Percentiles rank a stretch among this genome's conserved stretches.
phyloP scores from a whole-genome alignment of 1,139 yeast genomes.

The Candida sanyaensis region DNA sequence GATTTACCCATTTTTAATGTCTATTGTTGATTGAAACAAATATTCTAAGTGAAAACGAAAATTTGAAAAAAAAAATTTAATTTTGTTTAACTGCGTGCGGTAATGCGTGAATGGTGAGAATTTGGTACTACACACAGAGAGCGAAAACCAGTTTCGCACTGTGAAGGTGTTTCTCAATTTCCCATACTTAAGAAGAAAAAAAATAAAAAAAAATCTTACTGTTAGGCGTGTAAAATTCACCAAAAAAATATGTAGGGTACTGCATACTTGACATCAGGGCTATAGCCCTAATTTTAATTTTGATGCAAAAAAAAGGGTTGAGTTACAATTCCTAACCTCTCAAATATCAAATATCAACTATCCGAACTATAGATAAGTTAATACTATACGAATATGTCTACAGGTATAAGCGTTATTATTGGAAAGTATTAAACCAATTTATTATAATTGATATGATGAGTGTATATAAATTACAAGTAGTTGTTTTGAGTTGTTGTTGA shows the following conservation, averaged over 20 bases:
- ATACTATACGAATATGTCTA: background rate
- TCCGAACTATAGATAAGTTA: too few species aligned
- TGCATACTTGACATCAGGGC: constrained; percentile 12
- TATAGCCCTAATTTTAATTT: constrained; percentile 15
- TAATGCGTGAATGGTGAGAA: background rate
- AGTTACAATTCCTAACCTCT: background rate
- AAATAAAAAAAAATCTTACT: too few species aligned
- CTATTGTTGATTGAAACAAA: constrained; percentile 7
- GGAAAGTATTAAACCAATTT: constrained; percentile 10
- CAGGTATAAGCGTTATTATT: background rate
- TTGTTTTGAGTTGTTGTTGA: background rate
- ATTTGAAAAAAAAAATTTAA: constrained; percentile 5
- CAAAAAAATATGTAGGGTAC: background rate
- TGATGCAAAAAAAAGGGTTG: background rate
- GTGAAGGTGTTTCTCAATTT: too few species aligned
- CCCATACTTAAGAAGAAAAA: too few species aligned
- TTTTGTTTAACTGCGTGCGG: constrained; percentile 4
- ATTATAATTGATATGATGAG: constrained; percentile 3
- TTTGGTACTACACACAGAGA: background rate
- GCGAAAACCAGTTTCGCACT: background rate
- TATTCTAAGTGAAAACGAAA: background rate
- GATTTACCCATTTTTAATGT: constrained; percentile 72
- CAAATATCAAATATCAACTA: too few species aligned
- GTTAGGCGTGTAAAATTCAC: background rate
- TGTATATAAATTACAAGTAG: constrained; percentile 2